These are phyloP conservation scores for Neofusicoccum sp. DNA, from an alignment of 2,329 filamentous ascomycete species.

Conservation along the genomic window DNA sequence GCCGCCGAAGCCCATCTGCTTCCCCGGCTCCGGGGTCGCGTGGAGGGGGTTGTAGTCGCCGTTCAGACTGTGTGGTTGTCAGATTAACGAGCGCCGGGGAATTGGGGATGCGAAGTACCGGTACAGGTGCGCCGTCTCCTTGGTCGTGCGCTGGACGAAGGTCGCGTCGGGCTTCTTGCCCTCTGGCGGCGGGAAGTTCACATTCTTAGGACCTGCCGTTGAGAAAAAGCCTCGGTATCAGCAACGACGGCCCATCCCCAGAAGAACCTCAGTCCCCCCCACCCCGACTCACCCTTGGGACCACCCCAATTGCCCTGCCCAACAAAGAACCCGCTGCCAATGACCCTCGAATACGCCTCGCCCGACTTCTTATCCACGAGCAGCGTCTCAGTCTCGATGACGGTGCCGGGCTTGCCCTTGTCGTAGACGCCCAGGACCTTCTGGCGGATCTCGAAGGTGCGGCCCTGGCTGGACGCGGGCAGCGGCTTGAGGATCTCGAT, in stretches of 20 bases:
- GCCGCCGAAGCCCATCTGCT: conserved; percentile 88
- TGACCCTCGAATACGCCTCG: conserved; percentile 68
- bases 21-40: conserved; percentile 77
- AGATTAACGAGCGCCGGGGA: background rate
- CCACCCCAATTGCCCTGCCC: conserved; percentile 83
- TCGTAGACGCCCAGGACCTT: conserved; percentile 86
- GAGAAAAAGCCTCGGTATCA: background rate
- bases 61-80: conserved; percentile 61
- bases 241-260: background rate
- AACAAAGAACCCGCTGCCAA: conserved; percentile 74
- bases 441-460: conserved; percentile 68
- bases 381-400: conserved; percentile 75
- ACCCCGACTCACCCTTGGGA: conserved; percentile 65
- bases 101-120: background rate
- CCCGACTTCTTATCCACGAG: conserved; percentile 68
- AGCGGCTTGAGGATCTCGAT: conserved; percentile 75
- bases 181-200: conserved; percentile 74
- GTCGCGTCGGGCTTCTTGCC: conserved; percentile 68
- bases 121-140: conserved; percentile 59
- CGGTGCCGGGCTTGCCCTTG: conserved; percentile 76
- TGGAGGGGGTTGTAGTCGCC: conserved; percentile 95
- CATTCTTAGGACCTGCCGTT: conserved; percentile 60
- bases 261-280: no score
- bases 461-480: conserved; percentile 66
- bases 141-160: conserved; percentile 67